phyloP scores from a whole-genome alignment of 345 rosid genomes.

The Eutrema japonicum region DNA sequence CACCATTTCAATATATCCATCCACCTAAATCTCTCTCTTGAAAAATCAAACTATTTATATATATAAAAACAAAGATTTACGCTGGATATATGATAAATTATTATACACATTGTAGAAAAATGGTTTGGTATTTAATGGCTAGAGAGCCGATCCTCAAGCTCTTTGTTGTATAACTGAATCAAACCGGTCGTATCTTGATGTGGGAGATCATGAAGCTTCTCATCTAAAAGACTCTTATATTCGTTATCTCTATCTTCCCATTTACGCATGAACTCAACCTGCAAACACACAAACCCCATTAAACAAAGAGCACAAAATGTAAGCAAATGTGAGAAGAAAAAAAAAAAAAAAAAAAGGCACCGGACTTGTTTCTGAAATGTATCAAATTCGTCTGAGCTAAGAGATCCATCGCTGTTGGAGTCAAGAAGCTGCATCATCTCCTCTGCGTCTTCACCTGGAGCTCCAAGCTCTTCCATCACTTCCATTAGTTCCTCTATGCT shows the following conservation, averaged over 20 bases:
- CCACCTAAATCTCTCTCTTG: not conserved
- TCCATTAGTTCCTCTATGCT: slow-evolving; percentile 93
- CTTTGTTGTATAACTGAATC: slow-evolving; percentile 65
- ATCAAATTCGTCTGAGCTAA: slow-evolving; percentile 88
- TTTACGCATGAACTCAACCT: slow-evolving; percentile 79
- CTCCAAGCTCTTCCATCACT: slow-evolving; percentile 98
- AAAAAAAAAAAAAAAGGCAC: not conserved
- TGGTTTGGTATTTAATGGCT: slow-evolving; percentile 39
- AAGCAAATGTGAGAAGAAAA: no score
- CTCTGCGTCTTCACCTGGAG: slow-evolving; percentile 85
- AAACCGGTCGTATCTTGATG: slow-evolving; percentile 50
- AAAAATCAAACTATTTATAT: not conserved
- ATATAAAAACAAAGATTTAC: not conserved
- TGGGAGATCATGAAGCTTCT: slow-evolving; percentile 62
- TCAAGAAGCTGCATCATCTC: slow-evolving; percentile 98
- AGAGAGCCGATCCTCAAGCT: slow-evolving; percentile 61
- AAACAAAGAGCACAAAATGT: not conserved
- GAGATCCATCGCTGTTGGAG: slow-evolving; percentile 89
- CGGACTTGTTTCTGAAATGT: slow-evolving; percentile 82
- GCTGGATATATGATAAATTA: not conserved
- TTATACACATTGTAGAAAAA: slow-evolving; percentile 1
- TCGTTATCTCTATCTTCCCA: slow-evolving; percentile 70
- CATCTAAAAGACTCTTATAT: slow-evolving; percentile 58
- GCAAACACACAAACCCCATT: slow-evolving; percentile 27
- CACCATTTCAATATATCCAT: no score